A percentile compares a stretch with the other conserved stretches of the same genome.
Evolutionary conservation across 495 filamentous ascomycete genomes (phyloP).

Genomic region (Xylona heveae): DNA sequence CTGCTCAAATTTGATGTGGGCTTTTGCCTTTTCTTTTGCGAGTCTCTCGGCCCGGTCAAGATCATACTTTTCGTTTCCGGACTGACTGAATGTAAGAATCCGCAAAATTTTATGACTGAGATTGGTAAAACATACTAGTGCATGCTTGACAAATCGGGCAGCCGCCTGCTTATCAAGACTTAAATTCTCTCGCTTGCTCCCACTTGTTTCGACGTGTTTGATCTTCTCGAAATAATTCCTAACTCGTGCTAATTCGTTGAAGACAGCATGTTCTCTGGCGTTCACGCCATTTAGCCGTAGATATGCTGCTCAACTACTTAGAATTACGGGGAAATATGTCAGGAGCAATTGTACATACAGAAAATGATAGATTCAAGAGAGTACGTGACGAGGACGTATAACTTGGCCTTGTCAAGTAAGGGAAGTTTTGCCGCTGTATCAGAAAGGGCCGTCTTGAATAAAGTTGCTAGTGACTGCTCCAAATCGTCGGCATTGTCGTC

Average conservation of each 20-base stretch:
- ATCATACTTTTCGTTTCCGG: constrained; percentile 42
- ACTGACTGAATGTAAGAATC: constrained; percentile 17
- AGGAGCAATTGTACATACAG: constrained; percentile 28
- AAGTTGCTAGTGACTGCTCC: constrained; percentile 44
- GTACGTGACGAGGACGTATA: constrained; percentile 67
- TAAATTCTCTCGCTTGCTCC: constrained; percentile 30
- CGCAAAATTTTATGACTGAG: neutral
- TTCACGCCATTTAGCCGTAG: constrained; percentile 61
- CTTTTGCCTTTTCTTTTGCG: constrained; percentile 28
- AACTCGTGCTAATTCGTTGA: constrained; percentile 62
- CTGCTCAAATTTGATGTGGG: constrained; percentile 25
- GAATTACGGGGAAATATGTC: neutral
- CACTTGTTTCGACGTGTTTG: constrained; percentile 33
- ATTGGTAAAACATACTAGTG: constrained; percentile 29
- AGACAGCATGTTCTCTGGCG: constrained; percentile 66
- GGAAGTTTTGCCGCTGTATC: constrained; percentile 59
- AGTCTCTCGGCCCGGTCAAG: constrained; percentile 28
- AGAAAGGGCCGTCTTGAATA: constrained; percentile 38
- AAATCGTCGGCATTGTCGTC: constrained; percentile 59
- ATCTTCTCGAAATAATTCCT: constrained; percentile 91
- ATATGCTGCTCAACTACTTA: constrained; percentile 29
- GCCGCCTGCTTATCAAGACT: constrained; percentile 65
- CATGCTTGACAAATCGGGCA: constrained; percentile 57
- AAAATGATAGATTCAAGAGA: constrained; percentile 83
- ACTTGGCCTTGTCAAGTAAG: constrained; percentile 80